Conservation (phyloP, 108 stramenopile species). For the Skeletonema marinoi region DNA sequence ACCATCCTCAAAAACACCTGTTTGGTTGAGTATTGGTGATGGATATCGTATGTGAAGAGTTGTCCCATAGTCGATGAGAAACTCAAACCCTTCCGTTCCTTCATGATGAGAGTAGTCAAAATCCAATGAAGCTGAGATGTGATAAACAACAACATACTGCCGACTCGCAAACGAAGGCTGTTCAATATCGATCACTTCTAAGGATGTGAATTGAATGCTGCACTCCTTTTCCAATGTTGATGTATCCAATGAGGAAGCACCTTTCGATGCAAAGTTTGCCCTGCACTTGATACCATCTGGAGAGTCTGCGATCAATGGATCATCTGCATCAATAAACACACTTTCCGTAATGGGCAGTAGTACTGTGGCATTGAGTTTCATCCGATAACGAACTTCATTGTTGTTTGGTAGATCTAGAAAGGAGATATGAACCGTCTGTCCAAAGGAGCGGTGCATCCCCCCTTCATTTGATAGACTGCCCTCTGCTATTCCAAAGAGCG, state of each 20-base stretch:
- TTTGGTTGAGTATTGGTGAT: slow-evolving; percentile 6
- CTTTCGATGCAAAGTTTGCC: not conserved
- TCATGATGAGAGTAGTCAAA: not conserved
- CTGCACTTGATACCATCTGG: slow-evolving; percentile 15
- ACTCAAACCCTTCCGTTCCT: slow-evolving; percentile 4
- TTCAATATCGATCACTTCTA: slow-evolving; percentile 55
- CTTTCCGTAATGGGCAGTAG: slow-evolving; percentile 40
- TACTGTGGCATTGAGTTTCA: slow-evolving; percentile 29
- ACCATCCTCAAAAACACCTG: not conserved
- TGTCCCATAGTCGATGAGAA: slow-evolving; percentile 34
- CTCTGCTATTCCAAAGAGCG: slow-evolving; percentile 16
- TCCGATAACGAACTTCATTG: not conserved
- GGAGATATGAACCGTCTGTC: slow-evolving; percentile 18
- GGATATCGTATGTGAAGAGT: slow-evolving; percentile 50
- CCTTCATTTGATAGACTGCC: slow-evolving; percentile 26
- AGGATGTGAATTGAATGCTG: slow-evolving; percentile 22
- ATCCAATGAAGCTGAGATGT: slow-evolving; percentile 14
- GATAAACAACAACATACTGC: slow-evolving; percentile 48
- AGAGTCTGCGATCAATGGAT: slow-evolving; percentile 38
- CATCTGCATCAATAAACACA: slow-evolving; percentile 54
- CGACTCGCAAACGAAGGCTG: slow-evolving; percentile 59
- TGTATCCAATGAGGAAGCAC: not conserved
- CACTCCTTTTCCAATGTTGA: not conserved
- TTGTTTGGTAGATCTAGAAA: not conserved
- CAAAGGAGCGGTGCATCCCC: slow-evolving; percentile 39